Base-by-base conservation (phyloP, 2,329 filamentous ascomycete genomes). In the Colletotrichum godetiae region DNA sequence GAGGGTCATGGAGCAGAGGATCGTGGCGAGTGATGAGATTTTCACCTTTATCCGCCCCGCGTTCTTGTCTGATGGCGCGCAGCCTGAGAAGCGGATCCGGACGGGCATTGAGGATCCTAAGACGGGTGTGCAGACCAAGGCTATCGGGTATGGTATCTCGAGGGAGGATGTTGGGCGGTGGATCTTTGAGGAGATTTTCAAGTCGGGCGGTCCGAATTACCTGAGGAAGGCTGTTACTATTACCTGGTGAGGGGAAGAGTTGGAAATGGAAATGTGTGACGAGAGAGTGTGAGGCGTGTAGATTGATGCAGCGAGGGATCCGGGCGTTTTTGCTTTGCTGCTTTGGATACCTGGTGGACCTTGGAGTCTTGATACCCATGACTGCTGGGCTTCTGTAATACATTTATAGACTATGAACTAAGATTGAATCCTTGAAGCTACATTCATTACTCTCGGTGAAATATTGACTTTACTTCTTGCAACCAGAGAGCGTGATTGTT, bases 81-180 rank as follows among this genome's bases (percentile, higher is more conserved):
- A 61, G 74, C 76, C 76, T 1, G 65, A 77, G 1, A 74, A 74
- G 12, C 57, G 65, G 42, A 76, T 87, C 37, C 78, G 84, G 1
- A 82, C 81, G 0, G 85, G 84, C 0, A 64, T 86, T 2, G 85
- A 86, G 73, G 83, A 86, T 53, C 79, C 79, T 1, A 77, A 77
- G 57, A 75, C 57, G 0, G 79, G 78, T 5, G 74, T 72, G 11
- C 82, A 85, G 76, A 81, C 78, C 0, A 73, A 77, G 46, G 84
- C 79, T 3, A 76, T 87, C 4, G 88, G 88, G 5, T 88, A 88
- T 67, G 82, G 80, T 1, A 87, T 89, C 59, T 83, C 81, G 8
- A 78, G 86, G 46, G 84, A 85, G 72, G 87, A 88, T 72, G 81
- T 84, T 3, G 87, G 87, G 0, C 79, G 76, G 68, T 89, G 87